Percentiles rank a stretch among this genome's conserved stretches.
phyloP scores from a whole-genome alignment of 768 basidiomycete genomes.

The Kwoniella botswanensis region DNA sequence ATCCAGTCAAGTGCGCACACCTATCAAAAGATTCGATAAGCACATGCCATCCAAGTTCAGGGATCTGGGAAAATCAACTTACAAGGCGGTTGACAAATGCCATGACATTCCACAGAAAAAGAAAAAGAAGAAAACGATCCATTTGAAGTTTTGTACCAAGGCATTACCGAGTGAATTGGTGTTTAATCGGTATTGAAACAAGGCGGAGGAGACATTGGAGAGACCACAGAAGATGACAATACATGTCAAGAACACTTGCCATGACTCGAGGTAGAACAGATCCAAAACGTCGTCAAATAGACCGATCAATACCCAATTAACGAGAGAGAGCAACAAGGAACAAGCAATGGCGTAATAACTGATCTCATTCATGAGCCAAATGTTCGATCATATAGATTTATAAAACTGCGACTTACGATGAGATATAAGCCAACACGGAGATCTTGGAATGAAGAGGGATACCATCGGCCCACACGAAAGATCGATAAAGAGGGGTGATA shows the following conservation, averaged over 20 bases:
- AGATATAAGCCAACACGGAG: constrained; percentile 66
- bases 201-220: constrained; percentile 54
- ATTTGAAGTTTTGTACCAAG: constrained; percentile 53
- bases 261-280: constrained; percentile 55
- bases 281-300: constrained; percentile 57
- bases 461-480: constrained; percentile 57
- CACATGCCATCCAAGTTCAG: not conserved
- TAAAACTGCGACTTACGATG: constrained; percentile 47
- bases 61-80: constrained; percentile 3
- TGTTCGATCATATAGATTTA: too few relatives aligned
- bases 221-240: constrained; percentile 56
- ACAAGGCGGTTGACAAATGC: constrained; percentile 68
- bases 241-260: constrained; percentile 57
- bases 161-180: constrained; percentile 54
- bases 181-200: constrained; percentile 57
- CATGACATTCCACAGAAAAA: constrained; percentile 66
- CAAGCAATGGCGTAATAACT: constrained; percentile 64
- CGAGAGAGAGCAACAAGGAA: constrained; percentile 66
- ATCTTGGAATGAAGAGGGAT: constrained; percentile 65
- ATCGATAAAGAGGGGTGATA: constrained; percentile 64
- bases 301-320: constrained; percentile 76
- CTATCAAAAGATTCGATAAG: constrained; percentile 8
- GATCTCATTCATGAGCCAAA: not conserved
- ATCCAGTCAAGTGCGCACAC: constrained; percentile 67
- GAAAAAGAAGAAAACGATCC: constrained; percentile 71